phyloP scores from a whole-genome alignment of 2,329 filamentous ascomycete species.

The Calonectria pseudoreteaudii region DNA sequence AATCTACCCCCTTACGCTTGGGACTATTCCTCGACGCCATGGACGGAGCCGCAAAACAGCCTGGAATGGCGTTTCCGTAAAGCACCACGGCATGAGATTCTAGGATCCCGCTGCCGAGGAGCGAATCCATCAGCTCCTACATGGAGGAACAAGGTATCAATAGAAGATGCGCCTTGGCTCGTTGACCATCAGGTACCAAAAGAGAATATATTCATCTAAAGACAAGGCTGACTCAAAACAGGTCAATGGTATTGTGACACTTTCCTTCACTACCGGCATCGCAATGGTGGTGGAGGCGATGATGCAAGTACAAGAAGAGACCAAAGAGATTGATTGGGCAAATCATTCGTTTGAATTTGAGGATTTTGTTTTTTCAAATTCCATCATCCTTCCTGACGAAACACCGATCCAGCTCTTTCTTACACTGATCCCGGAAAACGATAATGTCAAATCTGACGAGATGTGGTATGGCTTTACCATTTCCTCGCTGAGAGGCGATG shows the following conservation, averaged over 20 bases:
- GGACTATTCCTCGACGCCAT: slow-evolving; percentile 39
- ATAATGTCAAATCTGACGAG: slow-evolving; percentile 31
- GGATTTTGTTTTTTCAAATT: slow-evolving; percentile 41
- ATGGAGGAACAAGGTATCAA: slow-evolving; percentile 40
- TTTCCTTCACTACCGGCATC: slow-evolving; percentile 39
- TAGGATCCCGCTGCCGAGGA: slow-evolving; percentile 39
- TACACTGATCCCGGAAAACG: slow-evolving; percentile 32
- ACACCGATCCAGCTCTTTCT: slow-evolving; percentile 36
- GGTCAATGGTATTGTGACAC: slow-evolving; percentile 39
- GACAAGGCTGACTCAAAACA: slow-evolving; percentile 18
- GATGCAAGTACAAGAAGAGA: slow-evolving; percentile 40
- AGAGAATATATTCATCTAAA: neutral
- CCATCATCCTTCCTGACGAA: slow-evolving; percentile 40
- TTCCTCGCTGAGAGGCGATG: slow-evolving; percentile 38
- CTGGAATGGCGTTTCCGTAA: slow-evolving; percentile 40
- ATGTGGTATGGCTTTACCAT: slow-evolving; percentile 40
- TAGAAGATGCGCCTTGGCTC: slow-evolving; percentile 40
- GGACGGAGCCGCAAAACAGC: slow-evolving; percentile 38
- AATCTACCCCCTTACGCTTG: slow-evolving; percentile 37
- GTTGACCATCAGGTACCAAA: slow-evolving; percentile 38
- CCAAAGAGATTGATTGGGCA: slow-evolving; percentile 33
- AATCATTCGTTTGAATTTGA: slow-evolving; percentile 35
- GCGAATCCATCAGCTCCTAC: slow-evolving; percentile 40
- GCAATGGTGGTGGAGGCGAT: slow-evolving; percentile 40
- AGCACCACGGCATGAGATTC: slow-evolving; percentile 36